Conservation (phyloP, 1,139 yeast genomes). For the Kurtzmaniella quercitrusa region DNA sequence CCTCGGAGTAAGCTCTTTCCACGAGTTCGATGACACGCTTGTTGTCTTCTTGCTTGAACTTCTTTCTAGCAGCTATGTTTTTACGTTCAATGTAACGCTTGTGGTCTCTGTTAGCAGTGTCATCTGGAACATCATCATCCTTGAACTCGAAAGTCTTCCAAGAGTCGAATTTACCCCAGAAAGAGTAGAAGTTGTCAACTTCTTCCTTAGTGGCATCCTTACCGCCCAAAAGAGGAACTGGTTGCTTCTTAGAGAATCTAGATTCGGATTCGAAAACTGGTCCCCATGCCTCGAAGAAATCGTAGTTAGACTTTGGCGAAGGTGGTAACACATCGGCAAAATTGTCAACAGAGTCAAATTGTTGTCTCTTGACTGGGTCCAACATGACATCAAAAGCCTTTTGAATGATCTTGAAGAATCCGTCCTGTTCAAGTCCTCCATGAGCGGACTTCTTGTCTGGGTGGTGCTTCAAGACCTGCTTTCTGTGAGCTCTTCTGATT, state of each 20-base stretch:
- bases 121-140: conserved; percentile 99
- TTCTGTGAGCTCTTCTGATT: conserved; percentile 94
- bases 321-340: conserved; percentile 86
- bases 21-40: conserved; percentile 83
- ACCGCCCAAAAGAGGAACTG: conserved; percentile 80
- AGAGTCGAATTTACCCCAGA: conserved; percentile 95
- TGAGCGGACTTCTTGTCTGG: conserved; percentile 93
- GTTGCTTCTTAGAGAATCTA: conserved; percentile 86
- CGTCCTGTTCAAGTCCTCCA: conserved; percentile 88
- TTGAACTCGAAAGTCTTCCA: conserved; percentile 98
- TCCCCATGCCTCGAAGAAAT: conserved; percentile 88
- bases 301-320: conserved; percentile 54
- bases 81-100: conserved; percentile 98
- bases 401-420: conserved; percentile 97
- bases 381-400: conserved; percentile 90
- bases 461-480: conserved; percentile 93
- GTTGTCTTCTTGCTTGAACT: conserved; percentile 96
- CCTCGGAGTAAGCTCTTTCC: conserved; percentile 83
- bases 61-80: conserved; percentile 93
- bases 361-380: conserved; percentile 83
- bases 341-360: conserved; percentile 92
- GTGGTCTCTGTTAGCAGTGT: conserved; percentile 97
- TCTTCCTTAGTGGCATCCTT: conserved; percentile 68
- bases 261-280: conserved; percentile 89
- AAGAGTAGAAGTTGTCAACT: conserved; percentile 83